Conservation (phyloP, 768 basidiomycete genomes). For the Lactifluus echinatus region DNA sequence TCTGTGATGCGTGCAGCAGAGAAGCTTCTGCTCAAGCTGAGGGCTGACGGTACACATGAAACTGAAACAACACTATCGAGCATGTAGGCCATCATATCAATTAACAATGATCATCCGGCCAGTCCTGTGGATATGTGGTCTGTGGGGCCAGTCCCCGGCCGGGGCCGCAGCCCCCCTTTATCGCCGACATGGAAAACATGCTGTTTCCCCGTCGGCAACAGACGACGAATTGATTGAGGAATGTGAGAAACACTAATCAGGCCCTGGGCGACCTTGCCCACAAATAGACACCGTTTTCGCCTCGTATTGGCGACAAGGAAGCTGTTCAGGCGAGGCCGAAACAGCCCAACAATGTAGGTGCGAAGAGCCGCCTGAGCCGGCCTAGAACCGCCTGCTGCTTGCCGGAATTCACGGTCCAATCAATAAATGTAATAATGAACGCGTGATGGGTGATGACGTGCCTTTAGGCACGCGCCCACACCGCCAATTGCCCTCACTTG, state of each 20-base stretch:
- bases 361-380: no score
- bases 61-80: constrained; percentile 5
- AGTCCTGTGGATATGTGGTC: no score
- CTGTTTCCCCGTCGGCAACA: neutral
- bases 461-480: constrained; percentile 1
- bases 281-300: constrained; percentile 33
- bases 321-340: no score
- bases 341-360: no score
- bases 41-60: neutral
- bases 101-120: constrained; percentile 3
- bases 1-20: no score
- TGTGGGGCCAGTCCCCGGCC: neutral
- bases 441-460: neutral
- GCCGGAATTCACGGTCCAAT: neutral
- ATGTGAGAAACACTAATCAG: neutral
- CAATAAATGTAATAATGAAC: neutral
- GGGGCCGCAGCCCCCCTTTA: neutral
- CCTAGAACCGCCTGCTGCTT: constrained; percentile 1
- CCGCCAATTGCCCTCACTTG: constrained; percentile 36
- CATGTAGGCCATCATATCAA: neutral
- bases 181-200: constrained; percentile 3
- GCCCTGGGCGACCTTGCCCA: neutral
- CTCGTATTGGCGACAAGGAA: no score
- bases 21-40: neutral
- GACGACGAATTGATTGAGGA: neutral